phyloP scores from a whole-genome alignment of 129 eudicot genomes.

The Flaveria trinervia region DNA sequence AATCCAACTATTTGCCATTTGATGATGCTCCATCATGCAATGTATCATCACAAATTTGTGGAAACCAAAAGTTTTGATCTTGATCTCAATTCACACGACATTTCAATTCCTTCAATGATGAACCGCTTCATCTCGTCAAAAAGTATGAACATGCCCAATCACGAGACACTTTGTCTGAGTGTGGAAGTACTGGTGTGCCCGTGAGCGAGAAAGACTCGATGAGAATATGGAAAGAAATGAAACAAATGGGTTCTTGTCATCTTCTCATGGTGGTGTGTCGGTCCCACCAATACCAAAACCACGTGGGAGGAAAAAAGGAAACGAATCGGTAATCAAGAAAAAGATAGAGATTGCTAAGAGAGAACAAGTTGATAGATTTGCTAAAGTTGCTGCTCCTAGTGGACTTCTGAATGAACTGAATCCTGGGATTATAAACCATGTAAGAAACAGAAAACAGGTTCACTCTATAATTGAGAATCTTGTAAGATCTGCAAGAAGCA shows the following conservation, averaged over 20 bases:
- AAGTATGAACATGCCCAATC: slow-evolving; percentile 31
- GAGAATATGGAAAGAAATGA: slow-evolving; percentile 83
- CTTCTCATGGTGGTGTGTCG: slow-evolving; percentile 52
- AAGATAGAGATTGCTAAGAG: slow-evolving; percentile 79
- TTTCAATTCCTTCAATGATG: slow-evolving; percentile 47
- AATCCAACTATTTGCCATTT: slow-evolving; percentile 23
- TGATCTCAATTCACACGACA: slow-evolving; percentile 65
- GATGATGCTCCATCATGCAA: slow-evolving; percentile 17
- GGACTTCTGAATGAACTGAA: slow-evolving; percentile 81
- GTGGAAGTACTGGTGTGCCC: slow-evolving; percentile 71
- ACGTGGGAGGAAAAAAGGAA: slow-evolving; percentile 61
- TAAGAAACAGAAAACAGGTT: slow-evolving; percentile 88
- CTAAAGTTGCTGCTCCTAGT: slow-evolving; percentile 91
- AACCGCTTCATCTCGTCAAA: slow-evolving; percentile 42
- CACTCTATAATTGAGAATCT: slow-evolving; percentile 87
- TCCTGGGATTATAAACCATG: slow-evolving; percentile 95
- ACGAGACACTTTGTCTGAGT: slow-evolving; percentile 52
- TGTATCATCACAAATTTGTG: slow-evolving; percentile 9
- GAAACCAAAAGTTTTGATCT: slow-evolving; percentile 38
- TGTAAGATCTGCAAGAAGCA: slow-evolving; percentile 63
- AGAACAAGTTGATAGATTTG: slow-evolving; percentile 83
- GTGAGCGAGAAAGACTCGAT: slow-evolving; percentile 56
- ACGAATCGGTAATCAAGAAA: slow-evolving; percentile 50
- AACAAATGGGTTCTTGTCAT: slow-evolving; percentile 70
- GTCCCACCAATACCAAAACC: slow-evolving; percentile 61